These are phyloP conservation scores for Apiospora pterosperma DNA, from an alignment of 2,329 filamentous ascomycete species.

Conservation along the genomic window DNA sequence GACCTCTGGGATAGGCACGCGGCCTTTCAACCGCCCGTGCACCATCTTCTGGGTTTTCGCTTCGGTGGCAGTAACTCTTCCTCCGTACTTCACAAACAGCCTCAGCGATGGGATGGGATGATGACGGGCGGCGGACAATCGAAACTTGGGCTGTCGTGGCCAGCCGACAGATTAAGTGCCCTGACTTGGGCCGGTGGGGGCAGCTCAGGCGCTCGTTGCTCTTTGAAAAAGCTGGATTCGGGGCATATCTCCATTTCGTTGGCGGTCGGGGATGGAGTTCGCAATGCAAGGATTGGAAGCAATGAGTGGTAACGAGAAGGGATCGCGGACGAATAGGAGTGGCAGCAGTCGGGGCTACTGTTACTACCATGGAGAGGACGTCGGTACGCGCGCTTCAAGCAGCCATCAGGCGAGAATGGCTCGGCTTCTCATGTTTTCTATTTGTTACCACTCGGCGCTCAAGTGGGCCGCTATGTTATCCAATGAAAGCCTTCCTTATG, in stretches of 20 bases:
- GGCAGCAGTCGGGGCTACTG: no score
- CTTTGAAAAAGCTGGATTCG: constrained; percentile 18
- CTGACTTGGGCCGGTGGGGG: constrained; percentile 26
- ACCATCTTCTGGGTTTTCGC: constrained; percentile 25
- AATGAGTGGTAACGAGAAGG: no score
- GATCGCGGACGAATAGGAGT: no score
- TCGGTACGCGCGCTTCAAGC: no score
- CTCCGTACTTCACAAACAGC: constrained; percentile 33
- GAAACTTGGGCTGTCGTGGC: constrained; percentile 15
- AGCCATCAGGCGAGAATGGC: no score
- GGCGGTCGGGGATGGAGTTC: no score
- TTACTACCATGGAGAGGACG: no score
- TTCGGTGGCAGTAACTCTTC: constrained; percentile 25
- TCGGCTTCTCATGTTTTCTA: no score
- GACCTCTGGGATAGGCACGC: constrained; percentile 4
- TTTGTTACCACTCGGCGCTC: no score
- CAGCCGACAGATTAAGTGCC: constrained; percentile 20
- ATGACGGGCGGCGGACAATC: constrained; percentile 27
- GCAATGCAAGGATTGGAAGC: no score
- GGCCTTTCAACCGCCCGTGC: constrained; percentile 20
- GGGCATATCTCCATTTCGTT: background rate
- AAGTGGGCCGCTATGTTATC: no score
- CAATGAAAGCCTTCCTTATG: no score
- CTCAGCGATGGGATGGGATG: constrained; percentile 27
- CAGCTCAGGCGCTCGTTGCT: constrained; percentile 18